Evolutionary conservation across 805 yeast genomes (phyloP), one percentile per base, ranked within the genome.

Genomic region (Yamadazyma sp.): DNA sequence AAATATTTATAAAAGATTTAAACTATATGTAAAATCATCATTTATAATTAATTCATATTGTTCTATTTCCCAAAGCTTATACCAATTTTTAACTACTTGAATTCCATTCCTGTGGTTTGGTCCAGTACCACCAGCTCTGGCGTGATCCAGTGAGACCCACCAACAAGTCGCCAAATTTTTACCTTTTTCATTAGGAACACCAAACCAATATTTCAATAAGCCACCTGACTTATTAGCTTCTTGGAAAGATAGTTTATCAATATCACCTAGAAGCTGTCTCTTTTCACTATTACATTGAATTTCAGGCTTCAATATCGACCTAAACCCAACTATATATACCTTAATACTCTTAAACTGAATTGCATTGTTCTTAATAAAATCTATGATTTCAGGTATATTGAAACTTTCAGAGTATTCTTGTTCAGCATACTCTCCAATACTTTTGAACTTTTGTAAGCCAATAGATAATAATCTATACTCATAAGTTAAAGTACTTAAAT

Each of bases 141-240:
- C 69, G 25, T 59, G 56, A 8, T 39, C 39, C 17, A 40, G 47
- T 30, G 40, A 38, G 15, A 47, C 42, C 70, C 70, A 64, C 55
- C 64, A 52, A 38, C 70, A 64, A 3, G 70, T 64, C 2, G 70
- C 70, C 27, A 64, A 44, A 38, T 64, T 64, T 35, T 53, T 49
- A 1, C 62, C 69, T 10, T 29, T 44, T 17, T 49, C 51, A 37
- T 63, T 56, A 1, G 70, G 69, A 5, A 51, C 44, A 0, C 70
- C 70, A 40, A 50, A 63, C 66, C 68, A 63, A 44, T 64, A 63
- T 39, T 63, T 63, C 34, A 63, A 43, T 6, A 63, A 48, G 0
- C 69, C 69, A 1, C 69, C 69, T 5, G 61, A 50, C 9, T 20
- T 31, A 42, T 53, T 63, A 12, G 69, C 69, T 36, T 62, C 69